These are phyloP conservation scores for Saprolegnia diclina DNA, from an alignment of 352 stramenopile genomes.

Conservation along the genomic window DNA sequence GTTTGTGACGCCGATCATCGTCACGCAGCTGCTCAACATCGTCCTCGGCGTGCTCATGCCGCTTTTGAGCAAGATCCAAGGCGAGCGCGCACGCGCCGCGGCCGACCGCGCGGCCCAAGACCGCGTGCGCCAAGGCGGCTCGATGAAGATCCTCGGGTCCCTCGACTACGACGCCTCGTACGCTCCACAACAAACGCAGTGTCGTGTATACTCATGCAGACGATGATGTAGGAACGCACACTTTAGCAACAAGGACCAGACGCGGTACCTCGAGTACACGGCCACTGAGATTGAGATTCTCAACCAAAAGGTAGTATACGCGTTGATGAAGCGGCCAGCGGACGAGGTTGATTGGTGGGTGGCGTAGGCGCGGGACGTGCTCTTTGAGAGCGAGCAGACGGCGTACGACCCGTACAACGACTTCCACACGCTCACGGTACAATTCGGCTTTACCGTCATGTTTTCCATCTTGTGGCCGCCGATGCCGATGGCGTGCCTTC, in stretches of 20 bases:
- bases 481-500: conserved; percentile 69
- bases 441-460: conserved; percentile 84
- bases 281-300: conserved; percentile 21
- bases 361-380: conserved; percentile 42
- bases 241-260: conserved; percentile 27
- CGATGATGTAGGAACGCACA: not conserved
- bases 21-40: conserved; percentile 69
- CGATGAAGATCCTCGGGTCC: conserved; percentile 77
- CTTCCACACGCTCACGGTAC: conserved; percentile 72
- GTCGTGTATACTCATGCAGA: too few species aligned
- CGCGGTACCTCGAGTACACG: conserved; percentile 25
- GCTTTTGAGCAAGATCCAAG: conserved; percentile 57
- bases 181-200: too few species aligned
- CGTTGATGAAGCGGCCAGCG: too few species aligned
- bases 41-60: conserved; percentile 59
- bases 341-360: not conserved
- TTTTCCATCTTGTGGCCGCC: conserved; percentile 81
- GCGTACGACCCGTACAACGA: conserved; percentile 80
- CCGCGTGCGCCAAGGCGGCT: conserved; percentile 29
- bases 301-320: conserved; percentile 26
- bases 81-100: conserved; percentile 50
- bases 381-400: conserved; percentile 69
- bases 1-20: conserved; percentile 78
- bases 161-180: conserved; percentile 52
- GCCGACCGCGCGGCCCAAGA: conserved; percentile 65